Evolutionary conservation across 2,329 filamentous ascomycete species (phyloP).

Genomic region (Furcasterigmium furcatum): DNA sequence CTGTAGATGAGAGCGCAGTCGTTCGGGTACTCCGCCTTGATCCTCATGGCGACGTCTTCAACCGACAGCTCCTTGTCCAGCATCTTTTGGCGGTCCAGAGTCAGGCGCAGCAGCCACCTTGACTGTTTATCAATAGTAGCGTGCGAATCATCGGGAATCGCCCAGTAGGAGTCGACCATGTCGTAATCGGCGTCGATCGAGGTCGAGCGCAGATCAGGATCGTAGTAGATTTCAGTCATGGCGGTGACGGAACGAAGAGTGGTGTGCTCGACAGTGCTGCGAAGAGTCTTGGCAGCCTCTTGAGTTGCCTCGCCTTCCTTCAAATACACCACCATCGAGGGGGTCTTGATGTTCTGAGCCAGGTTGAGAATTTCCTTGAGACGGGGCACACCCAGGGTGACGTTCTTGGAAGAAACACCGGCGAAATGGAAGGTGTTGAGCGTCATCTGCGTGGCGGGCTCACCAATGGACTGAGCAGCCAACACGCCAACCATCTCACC

Average conservation of each 20-base stretch:
- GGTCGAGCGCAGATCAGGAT: constrained; percentile 83
- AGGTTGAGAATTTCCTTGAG: constrained; percentile 99
- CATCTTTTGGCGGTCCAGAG: constrained; percentile 89
- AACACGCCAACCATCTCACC: constrained; percentile 99
- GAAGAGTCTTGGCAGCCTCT: constrained; percentile 78
- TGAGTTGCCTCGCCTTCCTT: constrained; percentile 63
- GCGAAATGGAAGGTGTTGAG: constrained; percentile 99
- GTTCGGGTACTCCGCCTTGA: constrained; percentile 82
- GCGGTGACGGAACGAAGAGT: constrained; percentile 89
- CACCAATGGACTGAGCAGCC: constrained; percentile 96
- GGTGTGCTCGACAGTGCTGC: constrained; percentile 90
- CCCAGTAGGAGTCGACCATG: constrained; percentile 95
- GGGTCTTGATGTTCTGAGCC: constrained; percentile 97
- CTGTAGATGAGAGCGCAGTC: constrained; percentile 94
- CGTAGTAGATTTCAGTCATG: constrained; percentile 94
- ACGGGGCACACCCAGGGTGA: constrained; percentile 97
- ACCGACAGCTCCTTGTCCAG: constrained; percentile 92
- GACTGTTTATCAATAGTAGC: constrained; percentile 71
- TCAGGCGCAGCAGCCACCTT: constrained; percentile 91
- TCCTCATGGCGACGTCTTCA: constrained; percentile 82
- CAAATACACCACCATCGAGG: constrained; percentile 92
- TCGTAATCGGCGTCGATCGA: constrained; percentile 85
- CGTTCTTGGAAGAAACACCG: constrained; percentile 99
- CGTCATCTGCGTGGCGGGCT: constrained; percentile 99
- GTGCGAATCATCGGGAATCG: constrained; percentile 77